These are phyloP conservation scores for Pleurotus sapidus DNA, from an alignment of 768 basidiomycete genomes.

Conservation along the genomic window DNA sequence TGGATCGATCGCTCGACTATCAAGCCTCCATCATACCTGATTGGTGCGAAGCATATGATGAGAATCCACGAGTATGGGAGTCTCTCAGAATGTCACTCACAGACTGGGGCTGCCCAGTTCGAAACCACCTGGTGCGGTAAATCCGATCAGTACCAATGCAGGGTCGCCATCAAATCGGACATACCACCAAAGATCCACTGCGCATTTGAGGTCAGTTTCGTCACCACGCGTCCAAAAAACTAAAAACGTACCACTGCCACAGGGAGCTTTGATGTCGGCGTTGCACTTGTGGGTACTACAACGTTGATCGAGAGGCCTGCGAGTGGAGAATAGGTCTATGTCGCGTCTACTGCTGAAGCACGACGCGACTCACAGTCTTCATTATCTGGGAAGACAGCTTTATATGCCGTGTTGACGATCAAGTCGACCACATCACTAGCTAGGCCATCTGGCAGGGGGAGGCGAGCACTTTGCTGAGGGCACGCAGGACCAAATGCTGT, in stretches of 20 bases:
- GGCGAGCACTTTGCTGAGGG: conserved; percentile 36
- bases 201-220: neutral
- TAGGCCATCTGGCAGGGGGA: conserved; percentile 27
- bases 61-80: neutral
- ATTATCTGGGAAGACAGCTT: conserved; percentile 23
- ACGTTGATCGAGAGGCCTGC: conserved; percentile 41
- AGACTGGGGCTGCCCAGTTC: conserved; percentile 16
- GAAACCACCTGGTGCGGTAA: conserved; percentile 13
- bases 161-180: neutral
- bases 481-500: conserved; percentile 44
- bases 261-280: conserved; percentile 32
- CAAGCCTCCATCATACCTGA: neutral
- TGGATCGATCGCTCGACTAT: conserved; percentile 2
- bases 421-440: conserved; percentile 24
- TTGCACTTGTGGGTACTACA: conserved; percentile 29
- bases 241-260: conserved; percentile 32
- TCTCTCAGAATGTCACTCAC: conserved; percentile 3
- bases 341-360: neutral
- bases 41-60: neutral
- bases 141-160: neutral
- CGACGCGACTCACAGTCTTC: conserved; percentile 40
- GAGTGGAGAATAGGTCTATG: neutral
- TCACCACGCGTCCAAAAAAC: neutral
- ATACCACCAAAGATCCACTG: conserved; percentile 8
- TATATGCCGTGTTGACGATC: conserved; percentile 24